Percentiles rank a stretch among this genome's conserved stretches.
These are phyloP conservation scores for Saposhnikovia divaricata DNA, from an alignment of 129 eudicot genomes.

Conservation along the genomic window DNA sequence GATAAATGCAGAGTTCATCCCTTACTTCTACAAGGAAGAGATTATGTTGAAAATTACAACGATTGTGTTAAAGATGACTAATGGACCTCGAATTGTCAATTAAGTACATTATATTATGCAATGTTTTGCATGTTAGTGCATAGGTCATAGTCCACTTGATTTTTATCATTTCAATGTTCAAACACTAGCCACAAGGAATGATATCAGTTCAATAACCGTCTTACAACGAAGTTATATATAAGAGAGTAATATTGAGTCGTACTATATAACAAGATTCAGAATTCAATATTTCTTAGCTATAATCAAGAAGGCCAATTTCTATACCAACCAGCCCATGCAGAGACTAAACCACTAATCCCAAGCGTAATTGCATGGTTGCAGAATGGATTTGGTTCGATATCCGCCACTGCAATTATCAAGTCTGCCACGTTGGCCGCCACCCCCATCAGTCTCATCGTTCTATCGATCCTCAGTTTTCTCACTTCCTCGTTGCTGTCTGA, in stretches of 20 bases:
- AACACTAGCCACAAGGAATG: not conserved
- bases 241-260: not conserved
- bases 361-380: conserved; percentile 80
- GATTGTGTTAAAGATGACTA: not conserved
- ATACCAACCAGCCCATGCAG: conserved; percentile 99
- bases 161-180: no score
- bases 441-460: conserved; percentile 95
- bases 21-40: not conserved
- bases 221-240: not conserved
- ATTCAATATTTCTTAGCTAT: not conserved
- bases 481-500: conserved; percentile 14
- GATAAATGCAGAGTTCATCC: not conserved
- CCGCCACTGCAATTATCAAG: conserved; percentile 76
- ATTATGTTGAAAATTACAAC: not conserved
- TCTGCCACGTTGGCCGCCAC: conserved; percentile 94
- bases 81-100: not conserved
- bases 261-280: not conserved
- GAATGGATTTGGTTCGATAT: conserved; percentile 87
- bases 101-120: not conserved
- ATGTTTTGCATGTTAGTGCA: not conserved
- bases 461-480: conserved; percentile 46
- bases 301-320: conserved; percentile 90
- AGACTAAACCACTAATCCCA: conserved; percentile 92
- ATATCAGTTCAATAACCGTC: not conserved
- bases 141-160: not conserved